Conservation (phyloP, 306 rosid species). For the Crotalaria pallida region DNA sequence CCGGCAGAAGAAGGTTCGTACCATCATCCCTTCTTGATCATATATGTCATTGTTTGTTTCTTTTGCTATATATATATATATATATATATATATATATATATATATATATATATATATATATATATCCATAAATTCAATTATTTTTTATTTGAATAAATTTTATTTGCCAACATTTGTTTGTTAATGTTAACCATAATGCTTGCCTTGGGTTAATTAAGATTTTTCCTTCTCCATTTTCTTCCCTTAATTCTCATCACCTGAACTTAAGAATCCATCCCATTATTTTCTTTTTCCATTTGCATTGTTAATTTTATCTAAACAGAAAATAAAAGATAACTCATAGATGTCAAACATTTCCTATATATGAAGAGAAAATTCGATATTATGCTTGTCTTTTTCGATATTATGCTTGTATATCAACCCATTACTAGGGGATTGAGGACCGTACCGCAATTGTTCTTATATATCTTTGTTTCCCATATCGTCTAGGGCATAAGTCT, state of each 20-base stretch:
- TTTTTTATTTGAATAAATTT: neutral
- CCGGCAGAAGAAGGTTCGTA: constrained; percentile 57
- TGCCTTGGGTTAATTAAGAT: neutral
- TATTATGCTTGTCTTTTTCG: neutral
- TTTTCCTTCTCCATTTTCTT: neutral
- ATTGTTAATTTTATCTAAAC: neutral
- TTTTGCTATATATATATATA: neutral
- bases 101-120: too few relatives aligned
- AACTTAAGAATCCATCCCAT: neutral
- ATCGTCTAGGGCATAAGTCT: neutral
- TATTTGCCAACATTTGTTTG: neutral
- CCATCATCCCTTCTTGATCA: neutral
- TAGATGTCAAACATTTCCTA: neutral
- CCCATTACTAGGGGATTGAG: neutral
- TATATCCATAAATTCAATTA: neutral
- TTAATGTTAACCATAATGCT: neutral
- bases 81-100: too few relatives aligned
- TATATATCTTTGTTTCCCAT: neutral
- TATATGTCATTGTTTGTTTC: neutral
- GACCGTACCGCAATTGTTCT: neutral
- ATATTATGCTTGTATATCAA: neutral
- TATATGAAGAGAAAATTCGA: neutral
- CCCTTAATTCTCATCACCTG: neutral
- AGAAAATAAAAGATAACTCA: neutral
- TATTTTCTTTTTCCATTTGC: neutral